Conservation (phyloP, 768 basidiomycete genomes). For the Tephrocybe sp. region DNA sequence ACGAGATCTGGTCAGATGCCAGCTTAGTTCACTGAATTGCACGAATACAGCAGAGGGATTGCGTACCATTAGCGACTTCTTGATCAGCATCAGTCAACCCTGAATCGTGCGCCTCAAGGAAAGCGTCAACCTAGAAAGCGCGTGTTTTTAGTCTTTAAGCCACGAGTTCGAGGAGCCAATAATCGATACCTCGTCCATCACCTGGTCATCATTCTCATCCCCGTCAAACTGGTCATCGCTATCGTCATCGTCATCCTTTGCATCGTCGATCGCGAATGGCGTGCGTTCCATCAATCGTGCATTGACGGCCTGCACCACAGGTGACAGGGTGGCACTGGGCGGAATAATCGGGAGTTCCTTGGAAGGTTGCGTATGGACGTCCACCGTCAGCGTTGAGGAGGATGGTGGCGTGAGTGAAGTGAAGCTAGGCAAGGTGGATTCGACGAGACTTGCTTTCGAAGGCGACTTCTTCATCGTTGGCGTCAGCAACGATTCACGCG, state of each 20-base stretch:
- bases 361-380: slow-evolving; percentile 32
- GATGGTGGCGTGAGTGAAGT: slow-evolving; percentile 33
- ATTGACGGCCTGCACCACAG: slow-evolving; percentile 73
- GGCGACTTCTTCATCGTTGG: slow-evolving; percentile 62
- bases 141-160: neutral
- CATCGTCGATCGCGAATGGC: slow-evolving; percentile 97
- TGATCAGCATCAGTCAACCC: slow-evolving; percentile 81
- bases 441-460: slow-evolving; percentile 51
- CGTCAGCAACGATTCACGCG: slow-evolving; percentile 83
- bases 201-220: slow-evolving; percentile 67
- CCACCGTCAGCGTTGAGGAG: slow-evolving; percentile 53
- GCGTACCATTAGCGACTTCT: slow-evolving; percentile 71
- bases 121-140: slow-evolving; percentile 76
- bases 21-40: neutral
- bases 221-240: slow-evolving; percentile 50
- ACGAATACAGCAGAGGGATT: neutral
- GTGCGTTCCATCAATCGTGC: slow-evolving; percentile 89
- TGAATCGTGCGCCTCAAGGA: slow-evolving; percentile 91
- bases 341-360: slow-evolving; percentile 32
- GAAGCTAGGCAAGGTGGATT: slow-evolving; percentile 26
- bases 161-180: neutral
- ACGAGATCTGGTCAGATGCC: slow-evolving; percentile 20
- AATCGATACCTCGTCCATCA: slow-evolving; percentile 81
- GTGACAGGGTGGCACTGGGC: slow-evolving; percentile 45
- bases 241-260: slow-evolving; percentile 73